Conservation (phyloP, 345 rosid species). For the Eucalyptus albens region DNA sequence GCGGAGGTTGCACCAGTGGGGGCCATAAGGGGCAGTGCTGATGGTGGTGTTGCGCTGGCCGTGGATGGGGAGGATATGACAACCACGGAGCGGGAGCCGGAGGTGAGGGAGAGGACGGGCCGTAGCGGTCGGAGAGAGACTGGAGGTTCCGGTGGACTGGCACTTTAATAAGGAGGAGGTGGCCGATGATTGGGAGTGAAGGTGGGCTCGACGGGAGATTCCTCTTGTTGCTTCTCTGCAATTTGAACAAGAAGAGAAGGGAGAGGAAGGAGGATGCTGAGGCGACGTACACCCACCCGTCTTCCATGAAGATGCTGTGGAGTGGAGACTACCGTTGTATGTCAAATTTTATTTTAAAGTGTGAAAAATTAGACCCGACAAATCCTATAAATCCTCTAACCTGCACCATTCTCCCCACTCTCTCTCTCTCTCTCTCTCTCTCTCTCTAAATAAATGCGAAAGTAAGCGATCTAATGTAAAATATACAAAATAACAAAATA, state of each 20-base stretch:
- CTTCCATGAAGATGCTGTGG: neutral
- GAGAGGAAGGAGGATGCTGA: neutral
- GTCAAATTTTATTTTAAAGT: too few species aligned
- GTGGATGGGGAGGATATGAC: constrained; percentile 4
- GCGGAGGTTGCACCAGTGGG: neutral
- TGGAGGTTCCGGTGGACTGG: constrained; percentile 5
- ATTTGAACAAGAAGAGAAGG: neutral
- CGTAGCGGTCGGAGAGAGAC: neutral
- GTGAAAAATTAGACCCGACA: too few species aligned
- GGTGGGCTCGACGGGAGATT: constrained; percentile 1
- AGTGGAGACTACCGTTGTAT: too few species aligned
- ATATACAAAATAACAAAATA: too few species aligned
- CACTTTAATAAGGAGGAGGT: constrained; percentile 5
- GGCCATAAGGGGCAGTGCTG: neutral
- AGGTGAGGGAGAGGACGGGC: neutral
- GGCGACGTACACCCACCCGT: neutral
- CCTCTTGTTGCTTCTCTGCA: neutral
- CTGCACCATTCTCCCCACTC: too few species aligned
- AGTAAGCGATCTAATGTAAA: too few species aligned
- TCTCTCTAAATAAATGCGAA: too few species aligned
- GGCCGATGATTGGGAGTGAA: constrained; percentile 5
- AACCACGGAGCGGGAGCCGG: neutral
- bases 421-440: too few species aligned
- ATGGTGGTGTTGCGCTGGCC: constrained; percentile 2
- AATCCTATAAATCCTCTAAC: too few species aligned